A percentile compares a stretch with the other conserved stretches of the same genome.
Evolutionary conservation across 495 filamentous ascomycete genomes (phyloP).

Genomic region (Penicillium nucicola): DNA sequence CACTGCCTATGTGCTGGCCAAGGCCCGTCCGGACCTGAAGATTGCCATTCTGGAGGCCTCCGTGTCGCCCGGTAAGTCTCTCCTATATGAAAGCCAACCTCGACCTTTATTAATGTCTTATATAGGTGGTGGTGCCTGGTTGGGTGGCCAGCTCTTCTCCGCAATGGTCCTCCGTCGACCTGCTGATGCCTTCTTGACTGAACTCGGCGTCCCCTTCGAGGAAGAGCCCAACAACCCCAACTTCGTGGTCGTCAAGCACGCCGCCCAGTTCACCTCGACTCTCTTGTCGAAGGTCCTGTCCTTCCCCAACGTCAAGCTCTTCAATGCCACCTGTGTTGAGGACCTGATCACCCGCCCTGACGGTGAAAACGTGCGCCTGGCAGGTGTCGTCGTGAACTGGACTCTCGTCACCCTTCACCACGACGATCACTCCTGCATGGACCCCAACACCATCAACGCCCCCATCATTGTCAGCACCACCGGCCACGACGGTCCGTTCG

Average conservation of each 20-base stretch:
- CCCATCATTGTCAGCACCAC: slow-evolving; percentile 83
- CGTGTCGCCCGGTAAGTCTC: slow-evolving; percentile 63
- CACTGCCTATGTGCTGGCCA: slow-evolving; percentile 79
- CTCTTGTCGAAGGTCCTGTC: slow-evolving; percentile 73
- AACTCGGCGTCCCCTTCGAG: slow-evolving; percentile 81
- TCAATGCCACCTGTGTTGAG: slow-evolving; percentile 89
- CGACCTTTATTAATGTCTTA: slow-evolving; percentile 1
- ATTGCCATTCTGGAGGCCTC: slow-evolving; percentile 87
- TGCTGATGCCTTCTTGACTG: slow-evolving; percentile 75
- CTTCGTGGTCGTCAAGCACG: slow-evolving; percentile 91
- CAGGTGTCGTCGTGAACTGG: slow-evolving; percentile 93
- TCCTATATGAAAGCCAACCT: not conserved
- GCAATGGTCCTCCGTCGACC: slow-evolving; percentile 95
- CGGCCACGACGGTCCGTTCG: slow-evolving; percentile 87
- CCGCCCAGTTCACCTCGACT: slow-evolving; percentile 85
- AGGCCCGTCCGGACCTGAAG: slow-evolving; percentile 81
- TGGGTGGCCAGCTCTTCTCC: slow-evolving; percentile 87
- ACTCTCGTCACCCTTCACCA: slow-evolving; percentile 87
- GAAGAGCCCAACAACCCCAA: slow-evolving; percentile 79
- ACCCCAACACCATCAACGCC: slow-evolving; percentile 92
- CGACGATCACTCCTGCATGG: slow-evolving; percentile 91
- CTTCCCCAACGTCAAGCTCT: slow-evolving; percentile 90
- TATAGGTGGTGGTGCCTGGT: slow-evolving; percentile 79
- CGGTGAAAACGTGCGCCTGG: slow-evolving; percentile 56
- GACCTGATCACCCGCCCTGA: slow-evolving; percentile 77